Conservation (phyloP, 1,284 basidiomycete genomes). For the Tylopilus sp. region DNA sequence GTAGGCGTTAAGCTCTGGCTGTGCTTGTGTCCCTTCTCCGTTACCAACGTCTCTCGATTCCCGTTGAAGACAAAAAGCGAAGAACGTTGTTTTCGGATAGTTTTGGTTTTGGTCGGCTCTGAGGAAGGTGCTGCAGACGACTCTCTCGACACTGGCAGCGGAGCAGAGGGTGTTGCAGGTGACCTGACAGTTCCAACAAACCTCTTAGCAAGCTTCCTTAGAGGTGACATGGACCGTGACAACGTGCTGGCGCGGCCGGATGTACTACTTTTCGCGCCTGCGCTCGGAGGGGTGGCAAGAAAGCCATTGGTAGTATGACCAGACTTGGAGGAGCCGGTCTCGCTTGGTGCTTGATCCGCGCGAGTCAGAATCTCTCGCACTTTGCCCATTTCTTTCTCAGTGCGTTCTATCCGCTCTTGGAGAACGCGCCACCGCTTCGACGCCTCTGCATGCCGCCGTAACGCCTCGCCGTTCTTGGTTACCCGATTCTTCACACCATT, state of each 20-base stretch:
- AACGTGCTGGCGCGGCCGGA: constrained; percentile 55
- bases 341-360: constrained; percentile 57
- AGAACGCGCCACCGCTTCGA: constrained; percentile 80
- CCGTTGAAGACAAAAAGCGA: constrained; percentile 57
- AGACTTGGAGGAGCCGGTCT: constrained; percentile 66
- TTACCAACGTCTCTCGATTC: constrained; percentile 40
- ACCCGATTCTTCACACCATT: constrained; percentile 88
- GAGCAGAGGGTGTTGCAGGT: constrained; percentile 51
- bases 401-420: constrained; percentile 71
- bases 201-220: constrained; percentile 71
- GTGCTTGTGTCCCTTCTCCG: constrained; percentile 61
- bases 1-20: constrained; percentile 70
- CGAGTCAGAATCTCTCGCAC: constrained; percentile 61
- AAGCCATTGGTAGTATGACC: constrained; percentile 55
- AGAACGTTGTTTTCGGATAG: constrained; percentile 53
- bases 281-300: constrained; percentile 61
- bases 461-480: constrained; percentile 92
- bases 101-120: constrained; percentile 44
- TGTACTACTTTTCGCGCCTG: constrained; percentile 44
- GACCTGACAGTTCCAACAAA: constrained; percentile 49
- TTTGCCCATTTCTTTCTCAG: constrained; percentile 79
- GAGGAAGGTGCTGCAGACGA: constrained; percentile 44
- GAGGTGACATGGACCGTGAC: constrained; percentile 73
- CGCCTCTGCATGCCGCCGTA: constrained; percentile 83
- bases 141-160: constrained; percentile 32